These are phyloP conservation scores for Neonectria neomacrospora DNA, from an alignment of 2,329 filamentous ascomycete genomes.

Conservation along the genomic window DNA sequence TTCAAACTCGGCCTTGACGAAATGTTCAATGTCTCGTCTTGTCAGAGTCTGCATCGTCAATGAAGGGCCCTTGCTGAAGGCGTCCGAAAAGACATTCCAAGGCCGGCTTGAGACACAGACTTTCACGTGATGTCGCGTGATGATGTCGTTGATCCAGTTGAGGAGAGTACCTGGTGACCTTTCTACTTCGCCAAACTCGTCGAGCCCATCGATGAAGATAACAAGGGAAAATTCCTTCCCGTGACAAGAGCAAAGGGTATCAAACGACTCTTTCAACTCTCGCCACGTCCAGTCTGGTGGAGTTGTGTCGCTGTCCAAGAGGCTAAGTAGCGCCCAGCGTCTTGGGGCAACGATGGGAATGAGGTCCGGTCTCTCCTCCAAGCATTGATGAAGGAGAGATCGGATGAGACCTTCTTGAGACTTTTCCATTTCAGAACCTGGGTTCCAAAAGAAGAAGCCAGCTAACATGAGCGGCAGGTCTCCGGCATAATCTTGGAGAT, in stretches of 20 bases:
- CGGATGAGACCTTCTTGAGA: slow-evolving; percentile 3
- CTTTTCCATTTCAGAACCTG: background rate
- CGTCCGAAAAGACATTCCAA: slow-evolving; percentile 6
- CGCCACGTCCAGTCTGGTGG: slow-evolving; percentile 4
- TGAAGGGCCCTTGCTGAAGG: background rate
- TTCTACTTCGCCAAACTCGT: background rate
- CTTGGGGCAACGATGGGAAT: background rate
- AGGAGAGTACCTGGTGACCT: background rate
- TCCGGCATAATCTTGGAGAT: background rate
- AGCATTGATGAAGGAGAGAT: background rate
- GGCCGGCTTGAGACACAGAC: slow-evolving; percentile 7
- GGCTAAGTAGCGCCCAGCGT: background rate
- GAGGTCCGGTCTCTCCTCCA: background rate
- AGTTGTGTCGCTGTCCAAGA: background rate
- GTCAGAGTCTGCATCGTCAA: slow-evolving; percentile 7
- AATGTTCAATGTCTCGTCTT: background rate
- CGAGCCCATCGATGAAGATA: slow-evolving; percentile 8
- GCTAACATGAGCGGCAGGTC: background rate
- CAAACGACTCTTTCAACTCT: slow-evolving; percentile 5
- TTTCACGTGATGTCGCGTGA: background rate
- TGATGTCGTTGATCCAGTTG: background rate
- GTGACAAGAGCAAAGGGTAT: background rate
- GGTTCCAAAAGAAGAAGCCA: slow-evolving; percentile 13
- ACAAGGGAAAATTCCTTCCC: background rate
- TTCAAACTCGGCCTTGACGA: background rate